These are phyloP conservation scores for Prinsepia uniflora DNA, from an alignment of 306 rosid species.

Conservation along the genomic window DNA sequence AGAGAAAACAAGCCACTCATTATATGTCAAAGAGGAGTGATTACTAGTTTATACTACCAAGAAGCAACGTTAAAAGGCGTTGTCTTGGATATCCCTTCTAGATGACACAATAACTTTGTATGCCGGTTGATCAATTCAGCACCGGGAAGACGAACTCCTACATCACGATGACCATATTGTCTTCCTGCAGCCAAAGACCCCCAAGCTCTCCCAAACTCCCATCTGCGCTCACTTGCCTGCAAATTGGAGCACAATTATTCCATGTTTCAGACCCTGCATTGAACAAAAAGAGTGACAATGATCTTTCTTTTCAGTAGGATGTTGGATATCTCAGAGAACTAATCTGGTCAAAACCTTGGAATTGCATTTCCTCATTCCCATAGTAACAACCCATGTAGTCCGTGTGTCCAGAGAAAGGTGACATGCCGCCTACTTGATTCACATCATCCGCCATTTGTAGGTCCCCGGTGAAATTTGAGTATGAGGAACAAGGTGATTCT, in stretches of 20 bases:
- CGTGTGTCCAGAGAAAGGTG: constrained; percentile 46
- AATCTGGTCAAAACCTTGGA: constrained; percentile 47
- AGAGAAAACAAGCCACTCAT: constrained; percentile 18
- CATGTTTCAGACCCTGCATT: constrained; percentile 28
- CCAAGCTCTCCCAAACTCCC: constrained; percentile 24
- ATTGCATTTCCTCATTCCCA: constrained; percentile 47
- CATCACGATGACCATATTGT: constrained; percentile 26
- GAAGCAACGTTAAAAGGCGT: constrained; percentile 83
- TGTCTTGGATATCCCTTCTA: constrained; percentile 49
- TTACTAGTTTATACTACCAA: constrained; percentile 47
- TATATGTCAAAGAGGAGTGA: constrained; percentile 17
- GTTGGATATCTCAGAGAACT: constrained; percentile 38
- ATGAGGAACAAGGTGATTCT: constrained; percentile 65
- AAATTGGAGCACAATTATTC: constrained; percentile 28
- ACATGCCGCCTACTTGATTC: constrained; percentile 40
- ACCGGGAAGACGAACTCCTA: constrained; percentile 12
- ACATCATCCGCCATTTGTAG: constrained; percentile 42
- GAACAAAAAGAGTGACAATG: constrained; percentile 20
- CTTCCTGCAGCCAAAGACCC: constrained; percentile 28
- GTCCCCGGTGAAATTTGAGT: constrained; percentile 58
- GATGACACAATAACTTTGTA: constrained; percentile 25
- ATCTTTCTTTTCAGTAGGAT: constrained; percentile 37
- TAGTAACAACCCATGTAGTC: constrained; percentile 44
- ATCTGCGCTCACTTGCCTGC: constrained; percentile 35
- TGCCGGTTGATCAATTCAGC: constrained; percentile 23